phyloP scores from a whole-genome alignment of 108 stramenopile species.

The Cyclostephanos tholiformis region DNA sequence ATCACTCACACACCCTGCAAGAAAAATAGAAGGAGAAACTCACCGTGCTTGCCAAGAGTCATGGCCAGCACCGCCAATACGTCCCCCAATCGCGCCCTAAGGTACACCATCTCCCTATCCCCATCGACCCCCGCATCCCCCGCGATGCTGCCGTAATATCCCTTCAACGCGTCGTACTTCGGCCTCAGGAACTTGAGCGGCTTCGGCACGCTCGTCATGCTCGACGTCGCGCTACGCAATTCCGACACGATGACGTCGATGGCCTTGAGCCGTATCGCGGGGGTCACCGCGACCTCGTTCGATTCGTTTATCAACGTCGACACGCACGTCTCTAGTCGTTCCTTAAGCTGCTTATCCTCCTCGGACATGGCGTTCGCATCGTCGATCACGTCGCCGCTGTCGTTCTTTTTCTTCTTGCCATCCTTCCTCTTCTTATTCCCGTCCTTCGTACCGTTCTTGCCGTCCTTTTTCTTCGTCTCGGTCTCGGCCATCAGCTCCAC shows the following conservation, averaged over 20 bases:
- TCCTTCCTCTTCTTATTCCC: constrained; percentile 22
- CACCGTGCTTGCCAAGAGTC: constrained; percentile 93
- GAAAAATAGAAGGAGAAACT: constrained; percentile 22
- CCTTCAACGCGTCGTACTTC: constrained; percentile 88
- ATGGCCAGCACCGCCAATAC: constrained; percentile 97
- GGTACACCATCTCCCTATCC: constrained; percentile 53
- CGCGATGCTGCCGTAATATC: constrained; percentile 61
- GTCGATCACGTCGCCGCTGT: constrained; percentile 24
- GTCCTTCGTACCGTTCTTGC: constrained; percentile 14
- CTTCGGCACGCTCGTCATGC: constrained; percentile 99
- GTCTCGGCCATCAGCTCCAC: constrained; percentile 39
- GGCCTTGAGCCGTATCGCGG: constrained; percentile 77
- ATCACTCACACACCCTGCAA: not conserved
- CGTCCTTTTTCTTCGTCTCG: constrained; percentile 22
- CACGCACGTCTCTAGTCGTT: constrained; percentile 87
- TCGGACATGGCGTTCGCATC: constrained; percentile 63
- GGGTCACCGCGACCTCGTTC: constrained; percentile 73
- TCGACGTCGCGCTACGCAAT: constrained; percentile 88
- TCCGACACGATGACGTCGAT: constrained; percentile 91
- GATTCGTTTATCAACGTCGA: constrained; percentile 73
- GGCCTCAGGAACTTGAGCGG: constrained; percentile 98
- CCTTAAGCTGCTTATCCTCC: constrained; percentile 86
- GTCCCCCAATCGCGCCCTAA: constrained; percentile 88
- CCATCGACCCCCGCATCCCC: constrained; percentile 42
- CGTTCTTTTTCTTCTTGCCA: constrained; percentile 24